Conservation (phyloP, 1,284 basidiomycete species). For the Anthracocystis walkeri region DNA sequence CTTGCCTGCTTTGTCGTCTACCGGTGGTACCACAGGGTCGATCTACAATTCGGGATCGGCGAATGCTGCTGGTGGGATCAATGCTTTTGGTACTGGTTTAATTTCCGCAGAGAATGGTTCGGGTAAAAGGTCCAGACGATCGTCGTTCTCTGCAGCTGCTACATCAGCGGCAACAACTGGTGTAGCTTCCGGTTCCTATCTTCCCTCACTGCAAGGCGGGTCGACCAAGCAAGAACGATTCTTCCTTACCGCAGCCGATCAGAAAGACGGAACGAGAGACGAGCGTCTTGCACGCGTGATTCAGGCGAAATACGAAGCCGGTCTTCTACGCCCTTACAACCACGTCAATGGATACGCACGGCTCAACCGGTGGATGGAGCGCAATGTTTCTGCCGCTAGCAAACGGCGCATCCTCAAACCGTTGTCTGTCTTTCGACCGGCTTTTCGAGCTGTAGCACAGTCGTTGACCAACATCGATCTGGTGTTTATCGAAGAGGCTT, state of each 20-base stretch:
- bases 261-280: constrained; percentile 88
- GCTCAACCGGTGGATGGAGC: constrained; percentile 83
- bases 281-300: constrained; percentile 92
- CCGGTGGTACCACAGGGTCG: not conserved
- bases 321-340: constrained; percentile 92
- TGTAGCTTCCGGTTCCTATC: constrained; percentile 29
- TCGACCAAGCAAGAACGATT: constrained; percentile 77
- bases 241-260: constrained; percentile 93
- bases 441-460: constrained; percentile 77
- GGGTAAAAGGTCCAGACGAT: constrained; percentile 44
- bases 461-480: constrained; percentile 92
- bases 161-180: too few relatives aligned
- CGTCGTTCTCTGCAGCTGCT: constrained; percentile 30
- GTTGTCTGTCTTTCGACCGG: constrained; percentile 88
- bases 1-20: constrained; percentile 2
- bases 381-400: constrained; percentile 75
- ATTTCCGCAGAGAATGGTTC: constrained; percentile 4
- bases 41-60: constrained; percentile 18
- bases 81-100: not conserved
- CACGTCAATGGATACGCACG: constrained; percentile 76
- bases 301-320: constrained; percentile 95
- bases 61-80: not conserved
- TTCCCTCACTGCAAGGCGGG: constrained; percentile 42
- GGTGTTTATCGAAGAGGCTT: constrained; percentile 87
- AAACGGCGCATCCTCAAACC: constrained; percentile 90